Conservation (phyloP, 2,329 filamentous ascomycete genomes). For the Emmonsiellopsis sp. region DNA sequence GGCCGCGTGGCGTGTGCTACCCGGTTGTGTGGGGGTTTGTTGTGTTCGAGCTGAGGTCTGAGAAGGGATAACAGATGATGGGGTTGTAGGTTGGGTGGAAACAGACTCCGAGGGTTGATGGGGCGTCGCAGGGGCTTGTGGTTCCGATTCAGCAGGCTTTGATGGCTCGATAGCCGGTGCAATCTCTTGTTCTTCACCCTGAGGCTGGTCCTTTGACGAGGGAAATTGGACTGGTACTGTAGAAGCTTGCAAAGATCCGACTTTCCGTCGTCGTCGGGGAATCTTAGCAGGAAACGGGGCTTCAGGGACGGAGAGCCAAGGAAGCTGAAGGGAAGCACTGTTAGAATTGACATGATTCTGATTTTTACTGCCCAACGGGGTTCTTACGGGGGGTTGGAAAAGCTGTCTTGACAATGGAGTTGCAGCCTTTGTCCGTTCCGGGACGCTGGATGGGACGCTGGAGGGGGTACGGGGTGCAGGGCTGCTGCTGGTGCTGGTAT, state of each 20-base stretch:
- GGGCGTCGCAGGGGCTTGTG: constrained; percentile 49
- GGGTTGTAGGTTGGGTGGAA: constrained; percentile 46
- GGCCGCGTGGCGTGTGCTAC: constrained; percentile 34
- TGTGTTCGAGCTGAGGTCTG: constrained; percentile 20
- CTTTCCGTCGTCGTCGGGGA: constrained; percentile 37
- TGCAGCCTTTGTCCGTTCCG: constrained; percentile 14
- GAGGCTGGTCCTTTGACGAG: constrained; percentile 27
- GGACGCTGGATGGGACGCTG: constrained; percentile 13
- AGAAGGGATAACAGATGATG: constrained; percentile 41
- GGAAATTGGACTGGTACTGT: constrained; percentile 41
- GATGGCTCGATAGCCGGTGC: constrained; percentile 10
- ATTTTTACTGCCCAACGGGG: constrained; percentile 16
- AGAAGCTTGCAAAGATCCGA: constrained; percentile 25
- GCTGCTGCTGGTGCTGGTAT: constrained; percentile 16
- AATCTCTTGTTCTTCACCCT: constrained; percentile 14
- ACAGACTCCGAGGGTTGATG: constrained; percentile 48
- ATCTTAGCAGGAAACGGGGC: constrained; percentile 45
- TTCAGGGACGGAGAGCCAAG: constrained; percentile 51
- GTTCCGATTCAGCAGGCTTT: constrained; percentile 29
- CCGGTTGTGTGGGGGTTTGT: constrained; percentile 22
- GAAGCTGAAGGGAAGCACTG: constrained; percentile 33
- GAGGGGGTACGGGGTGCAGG: constrained; percentile 23
- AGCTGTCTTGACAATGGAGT: constrained; percentile 11
- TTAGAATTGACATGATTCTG: background rate
- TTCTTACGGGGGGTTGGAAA: constrained; percentile 19